Evolutionary conservation across 192 early-diverging fungal species (phyloP), one percentile per base, ranked within the genome.

Genomic region (Spizellomyces sp.): DNA sequence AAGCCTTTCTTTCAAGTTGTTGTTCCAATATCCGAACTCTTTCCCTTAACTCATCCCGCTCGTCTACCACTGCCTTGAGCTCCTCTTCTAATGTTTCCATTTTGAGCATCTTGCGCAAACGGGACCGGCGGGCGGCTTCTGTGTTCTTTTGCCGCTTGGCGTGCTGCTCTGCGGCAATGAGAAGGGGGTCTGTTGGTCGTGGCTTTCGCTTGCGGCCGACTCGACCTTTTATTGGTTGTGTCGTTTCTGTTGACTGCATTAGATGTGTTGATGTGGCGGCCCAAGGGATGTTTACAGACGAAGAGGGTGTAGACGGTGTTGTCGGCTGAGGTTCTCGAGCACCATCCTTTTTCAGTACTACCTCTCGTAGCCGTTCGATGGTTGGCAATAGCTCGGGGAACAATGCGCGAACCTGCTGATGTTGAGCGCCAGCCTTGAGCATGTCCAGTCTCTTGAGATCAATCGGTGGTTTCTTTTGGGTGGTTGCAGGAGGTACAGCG

Each of bases 71-170:
- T 14, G 77, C 75, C 67, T 91, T 90, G 6, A 96, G 79, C 48
- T 90, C 87, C 5, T 82, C 78, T 56, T 96, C 94, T 27, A 92
- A 84, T 48, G 71, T 77, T 71, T 96, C 96, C 22, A 96, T 86
- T 15, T 84, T 81, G 69, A 93, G 92, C 88, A 98, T 91, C 74
- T 87, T 86, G 73, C 93, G 88, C 71, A 91, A 80, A 45, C 96
- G 90, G 43, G 93, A 94, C 58, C 96, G 88, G 59, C 96, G 93
- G 1, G 96, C 96, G 8, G 95, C 93, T 75, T 96, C 95, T 1
- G 96, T 98, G 83, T 98, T 81, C 12, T 77, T 75, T 50, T 75
- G 68, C 52, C 80, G 80, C 62, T 81, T 81, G 41, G 63, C 62
- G 63, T 69, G 73, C 14, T 74, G 58, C 63, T 80, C 77, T 5